Evolutionary conservation across 2,329 filamentous ascomycete species (phyloP).

Genomic region (Blastomyces silverae): DNA sequence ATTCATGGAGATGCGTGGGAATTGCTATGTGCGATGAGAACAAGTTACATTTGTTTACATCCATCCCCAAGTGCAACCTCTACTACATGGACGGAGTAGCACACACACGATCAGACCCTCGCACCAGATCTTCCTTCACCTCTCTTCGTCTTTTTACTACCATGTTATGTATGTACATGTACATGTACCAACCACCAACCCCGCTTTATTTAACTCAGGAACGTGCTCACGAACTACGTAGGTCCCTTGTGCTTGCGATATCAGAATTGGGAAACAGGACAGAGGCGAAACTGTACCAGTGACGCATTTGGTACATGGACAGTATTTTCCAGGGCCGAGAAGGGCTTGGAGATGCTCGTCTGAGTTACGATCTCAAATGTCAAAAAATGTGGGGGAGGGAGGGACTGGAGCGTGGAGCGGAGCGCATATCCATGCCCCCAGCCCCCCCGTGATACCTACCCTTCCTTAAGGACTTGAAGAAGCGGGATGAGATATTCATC

Average conservation of each 20-base stretch:
- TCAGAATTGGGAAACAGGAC: background rate
- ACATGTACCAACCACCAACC: background rate
- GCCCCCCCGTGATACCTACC: background rate
- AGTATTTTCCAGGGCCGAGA: background rate
- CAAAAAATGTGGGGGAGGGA: background rate
- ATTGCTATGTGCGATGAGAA: background rate
- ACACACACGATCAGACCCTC: constrained; percentile 9
- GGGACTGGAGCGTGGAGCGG: background rate
- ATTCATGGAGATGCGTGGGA: background rate
- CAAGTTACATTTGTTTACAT: background rate
- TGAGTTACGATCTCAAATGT: background rate
- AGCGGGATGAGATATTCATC: background rate
- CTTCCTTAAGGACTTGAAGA: background rate
- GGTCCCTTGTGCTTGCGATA: background rate
- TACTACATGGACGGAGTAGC: background rate
- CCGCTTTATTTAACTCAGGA: background rate
- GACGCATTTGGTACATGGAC: background rate
- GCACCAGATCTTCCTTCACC: background rate
- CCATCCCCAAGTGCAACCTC: background rate
- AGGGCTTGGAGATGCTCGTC: background rate
- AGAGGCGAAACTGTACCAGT: background rate
- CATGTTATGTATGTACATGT: no score
- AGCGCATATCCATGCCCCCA: background rate
- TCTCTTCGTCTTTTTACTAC: background rate
- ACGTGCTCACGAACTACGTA: background rate